Evolutionary conservation across 1,284 basidiomycete genomes (phyloP), one percentile per base, ranked within the genome.

Genomic region (Tylopilus sp.): DNA sequence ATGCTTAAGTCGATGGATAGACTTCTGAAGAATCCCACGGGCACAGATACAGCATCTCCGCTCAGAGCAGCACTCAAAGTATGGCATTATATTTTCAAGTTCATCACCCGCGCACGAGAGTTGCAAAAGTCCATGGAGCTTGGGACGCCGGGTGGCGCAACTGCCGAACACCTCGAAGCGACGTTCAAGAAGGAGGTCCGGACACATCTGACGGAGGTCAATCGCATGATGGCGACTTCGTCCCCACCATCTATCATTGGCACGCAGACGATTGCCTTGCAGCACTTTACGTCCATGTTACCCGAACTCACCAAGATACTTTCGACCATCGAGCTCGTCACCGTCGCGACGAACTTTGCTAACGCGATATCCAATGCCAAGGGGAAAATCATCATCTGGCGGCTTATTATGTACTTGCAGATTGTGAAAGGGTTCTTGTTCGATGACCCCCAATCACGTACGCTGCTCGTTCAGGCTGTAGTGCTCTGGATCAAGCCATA

Each of bases 61-160:
- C 78, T 97, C 46, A 85, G 95, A 33, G 84, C 92, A 1, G 88
- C 93, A 12, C 77, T 99, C 58, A 97, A 97, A 67, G 95, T 98
- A 18, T 97, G 94, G 92, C 89, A 94, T 59, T 93, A 96, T 63
- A 82, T 98, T 57, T 92, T 97, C 81, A 90, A 91, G 64, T 92
- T 98, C 68, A 89, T 97, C 58, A 84, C 91, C 8, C 81, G 90
- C 19, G 86, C 92, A 6, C 76, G 94, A 34, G 92, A 96, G 63
- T 69, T 97, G 31, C 93, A 97, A 67, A 89, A 92, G 59, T 74
- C 77, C 6, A 88, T 86, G 56, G 90, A 92, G 48, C 67, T 84
- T 25, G 84, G 84, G 0, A 84, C 90, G 68, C 88, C 88, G 18
- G 81, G 82, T 7, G 84, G 82, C 6, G 82, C 86, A 1, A 92